phyloP scores from a whole-genome alignment of 352 stramenopile genomes.

The Phytopythium delawarense region DNA sequence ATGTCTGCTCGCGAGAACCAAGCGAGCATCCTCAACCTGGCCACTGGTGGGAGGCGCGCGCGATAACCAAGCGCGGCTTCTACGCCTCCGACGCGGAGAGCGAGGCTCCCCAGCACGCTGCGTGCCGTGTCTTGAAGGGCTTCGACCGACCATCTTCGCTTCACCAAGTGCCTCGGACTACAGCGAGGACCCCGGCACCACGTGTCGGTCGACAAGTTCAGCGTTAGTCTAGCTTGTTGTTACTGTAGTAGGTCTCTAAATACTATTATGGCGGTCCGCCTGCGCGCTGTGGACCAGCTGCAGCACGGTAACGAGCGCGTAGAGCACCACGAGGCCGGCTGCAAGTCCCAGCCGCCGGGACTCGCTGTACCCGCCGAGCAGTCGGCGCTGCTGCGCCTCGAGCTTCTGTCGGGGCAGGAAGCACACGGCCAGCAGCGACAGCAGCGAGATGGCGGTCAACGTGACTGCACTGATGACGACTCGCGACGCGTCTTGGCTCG shows the following conservation, averaged over 20 bases:
- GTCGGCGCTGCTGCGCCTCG: slow-evolving; percentile 38
- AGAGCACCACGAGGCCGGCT: slow-evolving; percentile 22
- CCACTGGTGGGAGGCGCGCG: too few species aligned
- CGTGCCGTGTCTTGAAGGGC: too few species aligned
- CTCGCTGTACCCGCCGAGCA: slow-evolving; percentile 44
- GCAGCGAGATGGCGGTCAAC: slow-evolving; percentile 13
- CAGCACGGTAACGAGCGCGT: slow-evolving; percentile 5
- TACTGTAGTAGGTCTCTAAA: background rate
- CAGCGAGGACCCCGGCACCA: too few species aligned
- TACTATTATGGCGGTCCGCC: background rate
- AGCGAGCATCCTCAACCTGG: too few species aligned
- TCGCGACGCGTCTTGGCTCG: background rate
- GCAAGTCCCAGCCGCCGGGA: slow-evolving; percentile 16
- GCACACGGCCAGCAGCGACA: slow-evolving; percentile 18
- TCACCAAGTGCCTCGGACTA: too few species aligned
- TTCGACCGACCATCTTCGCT: too few species aligned
- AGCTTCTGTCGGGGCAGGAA: slow-evolving; percentile 38
- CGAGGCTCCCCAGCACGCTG: too few species aligned
- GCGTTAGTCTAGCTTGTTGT: too few species aligned
- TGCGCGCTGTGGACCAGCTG: background rate
- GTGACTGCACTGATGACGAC: slow-evolving; percentile 19
- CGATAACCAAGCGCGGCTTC: too few species aligned
- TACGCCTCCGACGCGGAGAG: too few species aligned
- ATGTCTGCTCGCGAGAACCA: too few species aligned
- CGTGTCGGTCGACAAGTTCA: too few species aligned